phyloP scores from a whole-genome alignment of 2,329 filamentous ascomycete species.

The Fusarium globosum region DNA sequence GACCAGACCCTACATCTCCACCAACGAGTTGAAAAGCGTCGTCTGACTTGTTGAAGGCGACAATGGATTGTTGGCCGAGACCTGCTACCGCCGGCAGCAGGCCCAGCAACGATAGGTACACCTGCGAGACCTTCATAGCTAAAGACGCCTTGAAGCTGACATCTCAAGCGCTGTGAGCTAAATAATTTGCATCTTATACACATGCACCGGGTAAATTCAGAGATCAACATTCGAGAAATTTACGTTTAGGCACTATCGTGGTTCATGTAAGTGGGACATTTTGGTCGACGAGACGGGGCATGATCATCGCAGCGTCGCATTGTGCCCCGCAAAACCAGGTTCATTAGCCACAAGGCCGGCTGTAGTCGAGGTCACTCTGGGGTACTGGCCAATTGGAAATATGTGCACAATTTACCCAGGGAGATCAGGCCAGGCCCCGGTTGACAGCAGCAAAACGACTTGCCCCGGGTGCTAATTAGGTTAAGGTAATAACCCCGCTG shows the following conservation, averaged over 20 bases:
- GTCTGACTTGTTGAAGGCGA: slow-evolving; percentile 25
- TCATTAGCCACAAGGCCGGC: slow-evolving; percentile 28
- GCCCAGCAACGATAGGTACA: slow-evolving; percentile 12
- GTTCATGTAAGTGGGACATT: slow-evolving; percentile 17
- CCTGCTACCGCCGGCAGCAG: slow-evolving; percentile 9
- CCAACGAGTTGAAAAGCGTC: slow-evolving; percentile 22
- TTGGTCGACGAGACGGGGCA: not conserved
- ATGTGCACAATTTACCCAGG: not conserved
- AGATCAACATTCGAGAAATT: not conserved
- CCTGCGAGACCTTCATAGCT: slow-evolving; percentile 12
- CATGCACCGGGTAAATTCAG: slow-evolving; percentile 11
- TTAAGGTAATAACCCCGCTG: slow-evolving; percentile 9
- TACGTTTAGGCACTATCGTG: slow-evolving; percentile 17
- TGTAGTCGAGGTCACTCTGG: slow-evolving; percentile 2
- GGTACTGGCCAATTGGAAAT: not conserved
- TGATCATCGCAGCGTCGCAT: slow-evolving; percentile 24
- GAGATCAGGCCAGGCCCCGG: slow-evolving; percentile 9
- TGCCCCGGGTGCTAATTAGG: not conserved
- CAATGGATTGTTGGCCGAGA: slow-evolving; percentile 25
- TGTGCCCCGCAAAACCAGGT: slow-evolving; percentile 17
- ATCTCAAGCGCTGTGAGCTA: not conserved
- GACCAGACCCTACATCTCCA: slow-evolving; percentile 40
- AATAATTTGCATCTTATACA: slow-evolving; percentile 5
- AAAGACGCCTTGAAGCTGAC: not conserved
- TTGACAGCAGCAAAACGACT: not conserved